Evolutionary conservation across 768 basidiomycete genomes (phyloP).

Genomic region (Heimioporus sp.): DNA sequence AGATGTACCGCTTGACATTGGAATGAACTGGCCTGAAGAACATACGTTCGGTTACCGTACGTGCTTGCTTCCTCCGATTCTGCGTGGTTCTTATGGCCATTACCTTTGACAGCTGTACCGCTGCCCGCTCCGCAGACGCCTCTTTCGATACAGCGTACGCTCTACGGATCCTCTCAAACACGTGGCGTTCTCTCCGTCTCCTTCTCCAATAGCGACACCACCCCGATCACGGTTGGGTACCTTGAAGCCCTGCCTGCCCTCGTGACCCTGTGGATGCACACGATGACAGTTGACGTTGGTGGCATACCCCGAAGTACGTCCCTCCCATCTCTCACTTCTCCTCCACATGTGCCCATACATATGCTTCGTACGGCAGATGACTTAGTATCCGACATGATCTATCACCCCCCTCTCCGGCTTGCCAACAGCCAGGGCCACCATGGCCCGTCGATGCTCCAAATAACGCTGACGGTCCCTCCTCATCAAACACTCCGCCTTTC

Average conservation of each 20-base stretch:
- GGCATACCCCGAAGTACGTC: constrained; percentile 46
- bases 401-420: constrained; percentile 40
- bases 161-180: constrained; percentile 74
- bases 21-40: constrained; percentile 53
- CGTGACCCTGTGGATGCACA: constrained; percentile 84
- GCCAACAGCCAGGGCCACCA: constrained; percentile 10
- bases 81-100: neutral
- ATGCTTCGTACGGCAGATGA: constrained; percentile 42
- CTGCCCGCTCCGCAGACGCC: constrained; percentile 40
- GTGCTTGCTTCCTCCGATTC: constrained; percentile 14
- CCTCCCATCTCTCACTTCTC: neutral
- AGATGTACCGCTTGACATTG: constrained; percentile 48
- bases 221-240: constrained; percentile 53
- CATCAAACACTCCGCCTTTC: constrained; percentile 59
- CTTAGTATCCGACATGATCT: constrained; percentile 62
- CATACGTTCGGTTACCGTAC: constrained; percentile 57
- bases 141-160: constrained; percentile 63
- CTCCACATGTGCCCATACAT: neutral
- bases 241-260: constrained; percentile 95
- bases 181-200: constrained; percentile 68
- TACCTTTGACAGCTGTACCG: constrained; percentile 34
- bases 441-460: constrained; percentile 68
- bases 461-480: constrained; percentile 67
- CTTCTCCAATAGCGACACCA: constrained; percentile 54
- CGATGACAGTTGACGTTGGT: constrained; percentile 53